Evolutionary conservation across 352 stramenopile species (phyloP), one percentile per base, ranked within the genome.

Genomic region (Globisporangium iwayamae): DNA sequence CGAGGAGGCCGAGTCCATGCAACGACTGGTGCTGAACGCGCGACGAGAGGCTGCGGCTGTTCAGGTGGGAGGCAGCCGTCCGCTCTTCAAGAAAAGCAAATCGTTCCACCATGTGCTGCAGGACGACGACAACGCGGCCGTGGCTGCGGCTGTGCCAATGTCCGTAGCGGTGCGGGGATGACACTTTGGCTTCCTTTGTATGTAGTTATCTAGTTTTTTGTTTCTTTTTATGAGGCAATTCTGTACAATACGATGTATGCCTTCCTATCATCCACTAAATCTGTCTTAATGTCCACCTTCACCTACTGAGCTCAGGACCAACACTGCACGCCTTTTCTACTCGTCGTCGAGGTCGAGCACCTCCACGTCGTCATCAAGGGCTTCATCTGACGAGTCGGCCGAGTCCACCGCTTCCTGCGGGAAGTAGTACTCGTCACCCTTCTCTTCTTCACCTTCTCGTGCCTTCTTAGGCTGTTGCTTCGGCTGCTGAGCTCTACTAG

Each of bases 11-110:
- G 48, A 28, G 22, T 38, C 48, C 11, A n/a, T 55, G 48, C 48
- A 41, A 30, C 30, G 25, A 30, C 43, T 45, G 18, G 39, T 58
- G 10, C 52, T 38, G 7, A 30, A 11, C 13, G n/a, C 39, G 38
- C 25, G 53, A 18, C 57, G 50, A 36, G 18, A 38, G 25, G 53
- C 25, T 28, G 25, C 32, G 36, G 54, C 7, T 83, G 74, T 70
- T 74, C 76, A 74, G 73, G 61, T 78, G 78, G 74, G 77, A 85
- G 67, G 72, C 74, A 83, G 60, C 66, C 69, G 50, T 41, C 65
- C 54, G 43, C 45, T 59, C 56, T 73, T 74, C 64, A 85, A 76
- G 61, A 78, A 72, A 53, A 74, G 61, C 46, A 70, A 66, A 41
- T 62, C 57, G 67, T 68, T 68, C 48, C 47, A 53, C 30, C 28